phyloP scores from a whole-genome alignment of 192 early-diverging fungal genomes.

The Coemansia sp. region DNA sequence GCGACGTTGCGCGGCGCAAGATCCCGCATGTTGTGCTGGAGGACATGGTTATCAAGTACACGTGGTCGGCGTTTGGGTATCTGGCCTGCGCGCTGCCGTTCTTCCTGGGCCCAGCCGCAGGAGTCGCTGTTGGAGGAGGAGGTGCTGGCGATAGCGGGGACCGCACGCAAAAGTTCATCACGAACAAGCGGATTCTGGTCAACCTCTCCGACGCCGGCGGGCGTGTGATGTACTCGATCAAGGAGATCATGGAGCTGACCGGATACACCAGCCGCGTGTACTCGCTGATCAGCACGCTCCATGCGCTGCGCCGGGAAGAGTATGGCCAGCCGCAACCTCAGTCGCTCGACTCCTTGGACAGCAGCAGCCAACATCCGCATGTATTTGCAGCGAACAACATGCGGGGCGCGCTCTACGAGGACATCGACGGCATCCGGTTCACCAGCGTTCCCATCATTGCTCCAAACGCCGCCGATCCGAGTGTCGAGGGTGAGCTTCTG shows the following conservation, averaged over 20 bases:
- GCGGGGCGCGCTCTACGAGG: constrained; percentile 38
- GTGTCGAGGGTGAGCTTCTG: constrained; percentile 80
- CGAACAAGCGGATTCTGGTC: constrained; percentile 89
- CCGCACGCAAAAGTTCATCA: constrained; percentile 85
- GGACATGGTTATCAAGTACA: constrained; percentile 97
- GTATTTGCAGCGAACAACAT: constrained; percentile 27
- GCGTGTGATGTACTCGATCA: constrained; percentile 95
- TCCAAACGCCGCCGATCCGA: constrained; percentile 54
- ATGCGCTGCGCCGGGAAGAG: constrained; percentile 66
- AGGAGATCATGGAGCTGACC: constrained; percentile 87
- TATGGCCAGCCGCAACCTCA: constrained; percentile 40
- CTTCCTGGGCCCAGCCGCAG: constrained; percentile 68
- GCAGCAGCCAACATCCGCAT: background rate
- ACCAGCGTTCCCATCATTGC: constrained; percentile 88
- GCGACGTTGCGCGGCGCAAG: constrained; percentile 75
- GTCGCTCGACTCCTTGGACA: background rate
- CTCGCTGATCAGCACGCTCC: constrained; percentile 79
- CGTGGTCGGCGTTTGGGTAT: constrained; percentile 90
- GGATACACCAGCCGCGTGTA: constrained; percentile 89
- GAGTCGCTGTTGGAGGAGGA: constrained; percentile 26
- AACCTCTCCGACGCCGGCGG: constrained; percentile 91
- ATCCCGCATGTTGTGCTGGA: constrained; percentile 92
- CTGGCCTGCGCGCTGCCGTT: constrained; percentile 83
- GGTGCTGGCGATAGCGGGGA: constrained; percentile 23
- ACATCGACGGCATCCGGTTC: constrained; percentile 77